Evolutionary conservation across 768 basidiomycete genomes (phyloP).

Genomic region (Suillus subaureus): DNA sequence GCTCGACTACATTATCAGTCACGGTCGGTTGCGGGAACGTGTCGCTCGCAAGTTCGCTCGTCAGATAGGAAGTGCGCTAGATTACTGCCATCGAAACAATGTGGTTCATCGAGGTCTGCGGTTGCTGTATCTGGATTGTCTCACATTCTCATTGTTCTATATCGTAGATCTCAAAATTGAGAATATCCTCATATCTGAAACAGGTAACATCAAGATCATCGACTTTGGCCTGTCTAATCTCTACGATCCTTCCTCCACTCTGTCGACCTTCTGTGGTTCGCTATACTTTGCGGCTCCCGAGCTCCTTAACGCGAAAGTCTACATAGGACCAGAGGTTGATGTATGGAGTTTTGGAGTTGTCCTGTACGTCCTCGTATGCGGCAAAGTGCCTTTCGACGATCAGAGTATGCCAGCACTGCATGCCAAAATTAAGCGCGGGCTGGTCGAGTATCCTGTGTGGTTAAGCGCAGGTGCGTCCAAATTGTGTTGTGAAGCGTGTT

Average conservation of each 20-base stretch:
- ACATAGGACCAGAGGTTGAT: conserved; percentile 97
- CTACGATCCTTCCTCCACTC: conserved; percentile 78
- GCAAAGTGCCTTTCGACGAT: conserved; percentile 98
- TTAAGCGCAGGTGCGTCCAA: conserved; percentile 76
- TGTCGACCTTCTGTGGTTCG: conserved; percentile 96
- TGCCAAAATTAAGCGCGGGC: conserved; percentile 97
- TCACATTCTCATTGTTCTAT: conserved; percentile 10
- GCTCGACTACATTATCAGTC: conserved; percentile 99
- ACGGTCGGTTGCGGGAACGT: conserved; percentile 91
- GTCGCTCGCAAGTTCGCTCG: conserved; percentile 97
- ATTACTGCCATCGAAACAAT: conserved; percentile 96
- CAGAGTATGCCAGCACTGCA: conserved; percentile 99
- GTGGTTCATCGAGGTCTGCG: conserved; percentile 88
- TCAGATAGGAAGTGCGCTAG: conserved; percentile 94
- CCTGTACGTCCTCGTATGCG: conserved; percentile 95
- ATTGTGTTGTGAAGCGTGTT: neutral
- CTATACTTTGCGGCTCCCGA: conserved; percentile 99
- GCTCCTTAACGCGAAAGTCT: conserved; percentile 93
- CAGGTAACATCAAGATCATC: conserved; percentile 99
- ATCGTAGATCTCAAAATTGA: conserved; percentile 92
- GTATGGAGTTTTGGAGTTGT: conserved; percentile 99
- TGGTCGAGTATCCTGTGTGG: conserved; percentile 98
- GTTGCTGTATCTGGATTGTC: conserved; percentile 16
- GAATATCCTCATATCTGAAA: conserved; percentile 98
- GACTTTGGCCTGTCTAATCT: conserved; percentile 98